phyloP scores from a whole-genome alignment of 2,329 filamentous ascomycete genomes.

The Diaporthe longicolla region DNA sequence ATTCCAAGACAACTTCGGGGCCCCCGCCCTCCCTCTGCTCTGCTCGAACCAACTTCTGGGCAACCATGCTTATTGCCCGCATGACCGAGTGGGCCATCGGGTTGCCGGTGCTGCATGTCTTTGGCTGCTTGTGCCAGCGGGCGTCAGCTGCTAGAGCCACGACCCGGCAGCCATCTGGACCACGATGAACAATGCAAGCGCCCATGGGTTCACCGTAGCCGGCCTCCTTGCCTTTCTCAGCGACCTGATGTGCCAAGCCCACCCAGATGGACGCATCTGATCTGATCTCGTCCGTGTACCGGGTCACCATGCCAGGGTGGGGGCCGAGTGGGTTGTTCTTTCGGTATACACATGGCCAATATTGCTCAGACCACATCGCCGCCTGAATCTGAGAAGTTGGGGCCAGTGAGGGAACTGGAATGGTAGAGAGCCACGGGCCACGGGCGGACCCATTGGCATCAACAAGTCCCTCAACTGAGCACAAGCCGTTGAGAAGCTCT shows the following conservation, averaged over 20 bases:
- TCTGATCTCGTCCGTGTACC: slow-evolving; percentile 78
- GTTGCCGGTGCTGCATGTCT: slow-evolving; percentile 70
- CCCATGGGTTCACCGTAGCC: slow-evolving; percentile 79
- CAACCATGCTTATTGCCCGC: slow-evolving; percentile 87
- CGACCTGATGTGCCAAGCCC: slow-evolving; percentile 75
- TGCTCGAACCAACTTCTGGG: slow-evolving; percentile 73
- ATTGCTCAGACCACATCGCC: slow-evolving; percentile 79
- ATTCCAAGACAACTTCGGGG: slow-evolving; percentile 60
- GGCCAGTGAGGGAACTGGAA: slow-evolving; percentile 79
- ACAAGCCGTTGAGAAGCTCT: slow-evolving; percentile 64
- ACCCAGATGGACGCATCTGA: slow-evolving; percentile 76
- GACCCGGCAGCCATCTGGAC: slow-evolving; percentile 63
- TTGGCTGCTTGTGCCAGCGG: slow-evolving; percentile 73
- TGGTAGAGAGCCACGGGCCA: slow-evolving; percentile 70
- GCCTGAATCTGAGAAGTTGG: slow-evolving; percentile 84
- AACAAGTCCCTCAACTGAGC: slow-evolving; percentile 64
- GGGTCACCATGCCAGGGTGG: slow-evolving; percentile 80
- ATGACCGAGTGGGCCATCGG: slow-evolving; percentile 84
- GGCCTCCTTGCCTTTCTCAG: slow-evolving; percentile 67
- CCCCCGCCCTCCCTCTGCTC: slow-evolving; percentile 58
- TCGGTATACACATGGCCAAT: slow-evolving; percentile 89
- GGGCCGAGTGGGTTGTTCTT: slow-evolving; percentile 90
- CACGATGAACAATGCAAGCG: slow-evolving; percentile 80
- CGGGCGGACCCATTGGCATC: slow-evolving; percentile 45
- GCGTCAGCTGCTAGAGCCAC: slow-evolving; percentile 84